Percentiles rank a stretch among this genome's conserved stretches.
These are phyloP conservation scores for Albophoma yamanashiensis DNA, from an alignment of 2,329 filamentous ascomycete genomes.

Conservation along the genomic window DNA sequence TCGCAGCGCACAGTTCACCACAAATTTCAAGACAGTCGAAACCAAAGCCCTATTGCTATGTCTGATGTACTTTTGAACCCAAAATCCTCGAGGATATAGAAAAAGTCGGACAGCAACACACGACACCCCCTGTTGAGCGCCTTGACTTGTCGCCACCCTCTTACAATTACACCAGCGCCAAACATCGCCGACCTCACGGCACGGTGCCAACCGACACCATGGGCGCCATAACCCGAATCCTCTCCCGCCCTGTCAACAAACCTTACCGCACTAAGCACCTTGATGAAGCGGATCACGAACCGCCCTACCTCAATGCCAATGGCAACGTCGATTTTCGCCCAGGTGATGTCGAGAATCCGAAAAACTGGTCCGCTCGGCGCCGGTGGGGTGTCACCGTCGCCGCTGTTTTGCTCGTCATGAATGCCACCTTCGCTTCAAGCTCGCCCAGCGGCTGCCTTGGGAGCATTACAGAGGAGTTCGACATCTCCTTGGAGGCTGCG, in stretches of 20 bases:
- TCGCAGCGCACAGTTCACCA: background rate
- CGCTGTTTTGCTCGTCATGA: constrained; percentile 37
- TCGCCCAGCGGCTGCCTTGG: constrained; percentile 21
- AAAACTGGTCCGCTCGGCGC: constrained; percentile 33
- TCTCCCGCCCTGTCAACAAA: constrained; percentile 41
- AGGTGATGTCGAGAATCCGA: constrained; percentile 38
- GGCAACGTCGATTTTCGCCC: constrained; percentile 40
- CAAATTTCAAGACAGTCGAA: background rate
- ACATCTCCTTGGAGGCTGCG: constrained; percentile 34
- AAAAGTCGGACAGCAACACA: background rate
- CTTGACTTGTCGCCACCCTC: too few relatives aligned
- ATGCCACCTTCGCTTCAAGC: constrained; percentile 39
- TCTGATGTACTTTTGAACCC: background rate
- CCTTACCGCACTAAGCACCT: constrained; percentile 32
- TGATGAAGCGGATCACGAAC: background rate
- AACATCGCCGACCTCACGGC: background rate
- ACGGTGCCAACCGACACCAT: background rate
- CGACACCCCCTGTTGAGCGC: background rate
- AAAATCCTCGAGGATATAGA: too few relatives aligned
- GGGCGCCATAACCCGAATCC: constrained; percentile 19
- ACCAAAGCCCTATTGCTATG: background rate
- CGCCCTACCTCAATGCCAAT: constrained; percentile 34
- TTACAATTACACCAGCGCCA: background rate
- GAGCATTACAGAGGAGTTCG: constrained; percentile 23
- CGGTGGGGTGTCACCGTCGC: constrained; percentile 29